These are phyloP conservation scores for Marasmius fiardii DNA, from an alignment of 1,284 basidiomycete genomes.

Conservation along the genomic window DNA sequence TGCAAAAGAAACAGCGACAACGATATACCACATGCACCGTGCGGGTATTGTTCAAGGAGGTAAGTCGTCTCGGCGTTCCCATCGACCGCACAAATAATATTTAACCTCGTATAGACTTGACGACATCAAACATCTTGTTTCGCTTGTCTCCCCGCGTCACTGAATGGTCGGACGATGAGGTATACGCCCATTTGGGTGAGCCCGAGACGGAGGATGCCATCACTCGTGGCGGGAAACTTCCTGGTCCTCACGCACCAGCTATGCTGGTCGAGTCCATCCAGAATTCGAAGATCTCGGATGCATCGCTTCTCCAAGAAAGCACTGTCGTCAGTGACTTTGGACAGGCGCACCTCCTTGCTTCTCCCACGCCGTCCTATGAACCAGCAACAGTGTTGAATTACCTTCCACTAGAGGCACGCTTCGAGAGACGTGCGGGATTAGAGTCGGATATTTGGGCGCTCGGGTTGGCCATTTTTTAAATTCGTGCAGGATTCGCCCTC, in stretches of 20 bases:
- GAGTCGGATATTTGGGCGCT: conserved; percentile 34
- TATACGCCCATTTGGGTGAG: conserved; percentile 24
- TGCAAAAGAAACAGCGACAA: conserved; percentile 24
- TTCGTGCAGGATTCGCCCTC: conserved; percentile 31
- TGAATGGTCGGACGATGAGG: conserved; percentile 29
- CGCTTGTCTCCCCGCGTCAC: conserved; percentile 20
- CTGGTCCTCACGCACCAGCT: conserved; percentile 21
- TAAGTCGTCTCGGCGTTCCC: conserved; percentile 13
- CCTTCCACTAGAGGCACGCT: conserved; percentile 29
- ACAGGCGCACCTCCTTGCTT: conserved; percentile 24
- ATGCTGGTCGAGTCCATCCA: conserved; percentile 25
- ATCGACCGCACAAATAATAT: neutral
- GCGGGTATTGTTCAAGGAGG: conserved; percentile 33
- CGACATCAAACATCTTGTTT: conserved; percentile 34
- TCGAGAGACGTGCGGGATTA: conserved; percentile 21
- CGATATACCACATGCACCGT: conserved; percentile 26
- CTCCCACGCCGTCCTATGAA: conserved; percentile 23
- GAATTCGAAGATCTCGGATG: conserved; percentile 16
- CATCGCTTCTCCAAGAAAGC: conserved; percentile 26
- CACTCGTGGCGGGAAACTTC: conserved; percentile 17
- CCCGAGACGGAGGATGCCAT: conserved; percentile 26
- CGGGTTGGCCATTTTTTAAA: conserved; percentile 33
- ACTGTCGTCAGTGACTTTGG: conserved; percentile 31
- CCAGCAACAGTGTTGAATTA: conserved; percentile 28
- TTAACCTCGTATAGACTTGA: conserved; percentile 25